A percentile compares a stretch with the other conserved stretches of the same genome.
These are phyloP conservation scores for Coemansia sp. DNA, from an alignment of 192 early-diverging fungal species.

Conservation along the genomic window DNA sequence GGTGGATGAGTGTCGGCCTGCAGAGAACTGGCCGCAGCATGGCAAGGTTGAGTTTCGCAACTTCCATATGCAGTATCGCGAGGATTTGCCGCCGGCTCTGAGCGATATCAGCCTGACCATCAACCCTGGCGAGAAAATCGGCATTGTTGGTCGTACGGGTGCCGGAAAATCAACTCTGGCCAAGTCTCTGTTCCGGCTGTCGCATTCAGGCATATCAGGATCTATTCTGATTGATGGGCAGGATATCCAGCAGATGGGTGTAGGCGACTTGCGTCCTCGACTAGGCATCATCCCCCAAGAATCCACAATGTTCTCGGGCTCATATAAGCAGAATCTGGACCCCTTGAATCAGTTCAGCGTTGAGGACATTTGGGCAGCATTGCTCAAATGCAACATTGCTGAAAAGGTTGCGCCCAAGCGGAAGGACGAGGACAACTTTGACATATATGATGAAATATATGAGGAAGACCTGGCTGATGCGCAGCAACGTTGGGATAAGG, in stretches of 20 bases:
- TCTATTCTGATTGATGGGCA: conserved; percentile 70
- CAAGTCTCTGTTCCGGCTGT: conserved; percentile 70
- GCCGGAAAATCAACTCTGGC: conserved; percentile 77
- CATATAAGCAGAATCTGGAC: conserved; percentile 78
- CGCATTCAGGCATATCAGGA: conserved; percentile 53
- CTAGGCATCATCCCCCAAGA: conserved; percentile 71
- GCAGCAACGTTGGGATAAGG: conserved; percentile 6
- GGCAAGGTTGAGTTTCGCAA: conserved; percentile 60
- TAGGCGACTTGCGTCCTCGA: conserved; percentile 53
- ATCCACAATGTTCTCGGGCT: conserved; percentile 64
- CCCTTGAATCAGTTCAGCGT: conserved; percentile 69
- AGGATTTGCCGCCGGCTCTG: conserved; percentile 36
- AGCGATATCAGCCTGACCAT: conserved; percentile 27
- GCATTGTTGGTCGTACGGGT: conserved; percentile 68
- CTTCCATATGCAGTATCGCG: conserved; percentile 60
- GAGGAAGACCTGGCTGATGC: not conserved
- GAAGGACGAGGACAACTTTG: not conserved
- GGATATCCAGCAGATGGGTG: conserved; percentile 62
- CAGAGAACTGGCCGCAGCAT: conserved; percentile 58
- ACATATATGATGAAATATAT: not conserved
- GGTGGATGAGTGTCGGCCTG: conserved; percentile 54
- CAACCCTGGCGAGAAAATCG: conserved; percentile 57
- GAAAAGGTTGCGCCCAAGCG: not conserved
- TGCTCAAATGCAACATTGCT: conserved; percentile 36
- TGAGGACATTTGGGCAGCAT: conserved; percentile 66